Evolutionary conservation across 2,329 filamentous ascomycete genomes (phyloP), one percentile per base, ranked within the genome.

Genomic region (Moelleriella libera): DNA sequence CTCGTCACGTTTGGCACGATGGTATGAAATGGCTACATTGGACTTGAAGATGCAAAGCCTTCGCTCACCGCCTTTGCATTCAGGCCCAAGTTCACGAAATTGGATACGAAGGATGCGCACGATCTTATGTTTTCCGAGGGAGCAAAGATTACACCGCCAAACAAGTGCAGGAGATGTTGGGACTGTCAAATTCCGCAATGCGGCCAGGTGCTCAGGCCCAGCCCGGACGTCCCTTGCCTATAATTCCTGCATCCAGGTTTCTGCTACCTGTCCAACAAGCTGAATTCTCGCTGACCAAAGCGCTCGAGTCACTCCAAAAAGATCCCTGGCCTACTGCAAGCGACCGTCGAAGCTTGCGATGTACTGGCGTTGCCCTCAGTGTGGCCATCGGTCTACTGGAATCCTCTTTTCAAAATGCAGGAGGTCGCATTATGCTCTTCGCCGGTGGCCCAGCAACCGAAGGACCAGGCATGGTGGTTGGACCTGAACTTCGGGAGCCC

Each of bases 141-240:
- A 96, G 82, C 73, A 98, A 97, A 72, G 92, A 98, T 60, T 98
- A 98, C 65, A 77, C 82, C n/a, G 86, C 89, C 47, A 97, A 97
- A 70, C 89, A 97, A 63, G 88, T 98, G n/a, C 90, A 97, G 66
- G 92, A 98, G 61, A 98, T 98, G 92, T 82, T 98, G 45, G 92
- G 89, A 30, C 74, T 96, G 47, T 74, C 82, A 44, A 77, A 83
- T 21, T 73, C 85, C 29, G 80, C 80, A 37, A 65, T 88, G 53
- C 81, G 92, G 54, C 88, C 88, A 29, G 80, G 80, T 47, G 79
- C 85, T 66, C 81, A 82, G 53, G 78, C 80, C 52, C 82, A 84
- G 57, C 82, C 85, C 44, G 86, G 87, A 52, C 80, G 87, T 45
- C 80, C 83, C 41, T 76, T 84, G 55, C 78, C 84, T 9, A 81